Conservation (phyloP, 331 rosid species). For the Malus hybrid region DNA sequence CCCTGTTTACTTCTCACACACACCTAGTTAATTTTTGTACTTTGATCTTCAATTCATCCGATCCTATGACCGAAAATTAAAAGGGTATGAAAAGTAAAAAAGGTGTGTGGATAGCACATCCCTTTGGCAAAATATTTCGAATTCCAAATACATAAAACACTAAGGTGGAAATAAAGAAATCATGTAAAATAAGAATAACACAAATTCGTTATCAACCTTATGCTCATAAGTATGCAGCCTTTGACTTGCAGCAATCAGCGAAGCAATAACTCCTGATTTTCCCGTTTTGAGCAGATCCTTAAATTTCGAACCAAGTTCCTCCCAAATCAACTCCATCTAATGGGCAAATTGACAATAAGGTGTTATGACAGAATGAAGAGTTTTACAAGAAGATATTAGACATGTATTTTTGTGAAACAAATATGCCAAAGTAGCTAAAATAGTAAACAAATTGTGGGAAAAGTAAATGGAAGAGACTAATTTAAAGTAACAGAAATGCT, state of each 20-base stretch:
- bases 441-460: background rate
- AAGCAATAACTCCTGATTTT: conserved; percentile 81
- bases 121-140: background rate
- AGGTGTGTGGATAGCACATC: too few species aligned
- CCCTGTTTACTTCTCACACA: too few species aligned
- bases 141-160: background rate
- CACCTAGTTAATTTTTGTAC: too few species aligned
- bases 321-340: conserved; percentile 79
- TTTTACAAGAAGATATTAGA: background rate
- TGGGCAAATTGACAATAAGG: background rate
- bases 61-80: too few species aligned
- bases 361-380: background rate
- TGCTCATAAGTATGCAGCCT: conserved; percentile 51
- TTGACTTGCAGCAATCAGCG: conserved; percentile 69
- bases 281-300: conserved; percentile 70
- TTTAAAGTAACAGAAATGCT: background rate
- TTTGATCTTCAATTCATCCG: too few species aligned
- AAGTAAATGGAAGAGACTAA: background rate
- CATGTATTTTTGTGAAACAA: background rate
- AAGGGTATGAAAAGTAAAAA: too few species aligned
- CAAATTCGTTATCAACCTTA: conserved; percentile 40
- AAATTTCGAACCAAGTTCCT: conserved; percentile 64
- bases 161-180: background rate
- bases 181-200: background rate
- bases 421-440: conserved; percentile 4